Conservation (phyloP, 2,329 filamentous ascomycete genomes). For the Alternaria dauci region DNA sequence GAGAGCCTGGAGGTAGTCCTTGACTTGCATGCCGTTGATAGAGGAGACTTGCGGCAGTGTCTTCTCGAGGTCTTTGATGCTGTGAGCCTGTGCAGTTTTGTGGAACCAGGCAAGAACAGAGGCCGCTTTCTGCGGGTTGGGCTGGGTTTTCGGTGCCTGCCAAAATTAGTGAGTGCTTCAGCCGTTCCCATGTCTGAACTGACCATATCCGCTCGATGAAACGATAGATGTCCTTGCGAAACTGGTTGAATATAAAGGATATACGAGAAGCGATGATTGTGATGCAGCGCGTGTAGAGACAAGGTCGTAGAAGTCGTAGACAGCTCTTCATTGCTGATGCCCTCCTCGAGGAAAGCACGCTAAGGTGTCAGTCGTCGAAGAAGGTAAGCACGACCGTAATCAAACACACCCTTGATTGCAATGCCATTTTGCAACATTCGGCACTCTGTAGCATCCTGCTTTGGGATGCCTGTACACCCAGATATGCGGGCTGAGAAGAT, state of each 20-base stretch:
- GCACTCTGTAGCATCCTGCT: background rate
- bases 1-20: conserved; percentile 71
- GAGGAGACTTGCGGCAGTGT: conserved; percentile 67
- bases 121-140: conserved; percentile 66
- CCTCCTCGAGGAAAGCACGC: conserved; percentile 2
- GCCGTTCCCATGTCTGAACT: background rate
- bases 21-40: conserved; percentile 72
- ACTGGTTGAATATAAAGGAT: background rate
- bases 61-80: conserved; percentile 74
- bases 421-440: background rate
- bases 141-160: conserved; percentile 63
- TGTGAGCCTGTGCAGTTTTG: conserved; percentile 67
- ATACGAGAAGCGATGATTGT: background rate
- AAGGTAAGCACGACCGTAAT: conserved; percentile 2
- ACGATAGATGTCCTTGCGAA: background rate
- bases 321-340: background rate
- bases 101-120: conserved; percentile 68
- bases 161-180: conserved; percentile 17
- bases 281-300: background rate
- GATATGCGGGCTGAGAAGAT: background rate
- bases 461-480: background rate
- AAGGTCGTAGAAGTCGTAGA: background rate
- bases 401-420: background rate
- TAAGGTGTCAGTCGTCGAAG: background rate
- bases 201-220: conserved; percentile 18